Evolutionary conservation across 257 asterid species (phyloP).

Genomic region (Parsonsia alboflavescens): DNA sequence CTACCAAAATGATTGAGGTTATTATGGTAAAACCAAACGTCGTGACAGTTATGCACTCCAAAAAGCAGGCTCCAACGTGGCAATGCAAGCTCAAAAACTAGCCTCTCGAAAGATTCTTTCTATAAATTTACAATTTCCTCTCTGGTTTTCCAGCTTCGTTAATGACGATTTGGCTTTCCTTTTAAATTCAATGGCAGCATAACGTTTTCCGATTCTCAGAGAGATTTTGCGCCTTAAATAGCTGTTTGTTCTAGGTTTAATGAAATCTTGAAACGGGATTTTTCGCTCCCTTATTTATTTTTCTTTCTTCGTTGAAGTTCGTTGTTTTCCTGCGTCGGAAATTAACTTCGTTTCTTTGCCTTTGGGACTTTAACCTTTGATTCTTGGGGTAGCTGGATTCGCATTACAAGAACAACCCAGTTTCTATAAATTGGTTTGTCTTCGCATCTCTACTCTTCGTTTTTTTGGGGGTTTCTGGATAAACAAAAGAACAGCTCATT

Average conservation of each 20-base stretch:
- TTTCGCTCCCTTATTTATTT: neutral
- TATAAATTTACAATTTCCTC: slow-evolving; percentile 3
- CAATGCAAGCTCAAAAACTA: slow-evolving; percentile 16
- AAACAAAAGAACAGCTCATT: slow-evolving; percentile 10
- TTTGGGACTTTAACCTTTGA: slow-evolving; percentile 24
- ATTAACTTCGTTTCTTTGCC: slow-evolving; percentile 40
- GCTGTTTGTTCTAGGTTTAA: neutral
- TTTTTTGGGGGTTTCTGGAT: neutral
- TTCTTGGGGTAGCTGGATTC: slow-evolving; percentile 24
- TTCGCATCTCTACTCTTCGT: slow-evolving; percentile 3
- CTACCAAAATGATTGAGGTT: neutral
- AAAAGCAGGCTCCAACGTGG: slow-evolving; percentile 25
- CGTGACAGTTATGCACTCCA: slow-evolving; percentile 20
- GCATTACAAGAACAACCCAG: slow-evolving; percentile 22
- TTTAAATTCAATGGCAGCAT: neutral
- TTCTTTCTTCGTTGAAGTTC: slow-evolving; percentile 1
- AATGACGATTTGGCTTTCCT: neutral
- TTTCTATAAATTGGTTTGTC: slow-evolving; percentile 17
- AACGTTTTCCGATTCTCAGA: neutral
- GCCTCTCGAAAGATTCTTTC: slow-evolving; percentile 12
- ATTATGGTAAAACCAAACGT: slow-evolving; percentile 9
- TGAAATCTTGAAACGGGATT: slow-evolving; percentile 12
- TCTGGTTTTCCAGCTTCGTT: neutral
- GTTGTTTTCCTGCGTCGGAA: slow-evolving; percentile 10
- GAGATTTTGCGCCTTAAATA: neutral